These are phyloP conservation scores for Rhododendron mucronatum DNA, from an alignment of 148 eudicot genomes.

Conservation along the genomic window DNA sequence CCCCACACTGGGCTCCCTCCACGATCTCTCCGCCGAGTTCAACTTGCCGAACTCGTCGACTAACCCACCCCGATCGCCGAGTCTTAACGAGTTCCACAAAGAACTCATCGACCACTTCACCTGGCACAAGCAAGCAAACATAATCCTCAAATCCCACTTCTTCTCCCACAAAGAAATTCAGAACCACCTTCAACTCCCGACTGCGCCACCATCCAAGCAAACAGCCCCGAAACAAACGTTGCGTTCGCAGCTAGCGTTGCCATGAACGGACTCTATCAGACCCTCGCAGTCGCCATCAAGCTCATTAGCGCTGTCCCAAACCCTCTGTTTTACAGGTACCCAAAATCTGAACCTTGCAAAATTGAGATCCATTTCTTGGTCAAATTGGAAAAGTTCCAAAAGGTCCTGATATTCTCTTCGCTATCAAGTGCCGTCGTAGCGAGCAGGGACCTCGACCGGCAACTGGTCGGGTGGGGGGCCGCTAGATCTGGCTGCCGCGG, in stretches of 20 bases:
- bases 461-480: neutral
- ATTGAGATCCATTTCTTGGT: conserved; percentile 24
- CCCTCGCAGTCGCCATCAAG: conserved; percentile 56
- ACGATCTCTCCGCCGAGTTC: too few relatives aligned
- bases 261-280: conserved; percentile 55
- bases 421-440: neutral
- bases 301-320: conserved; percentile 56
- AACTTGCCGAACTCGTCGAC: too few relatives aligned
- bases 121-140: conserved; percentile 28
- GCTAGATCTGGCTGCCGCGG: conserved; percentile 38
- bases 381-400: conserved; percentile 22
- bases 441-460: neutral
- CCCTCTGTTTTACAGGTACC: conserved; percentile 43
- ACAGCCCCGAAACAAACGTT: conserved; percentile 65
- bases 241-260: conserved; percentile 65
- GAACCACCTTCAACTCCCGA: conserved; percentile 45
- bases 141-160: conserved; percentile 64
- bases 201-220: conserved; percentile 67
- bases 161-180: conserved; percentile 74
- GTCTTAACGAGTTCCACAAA: too few relatives aligned
- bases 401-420: neutral
- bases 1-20: too few relatives aligned
- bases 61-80: too few relatives aligned
- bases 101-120: too few relatives aligned
- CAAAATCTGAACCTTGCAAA: conserved; percentile 7